Evolutionary conservation across 140 eudicot species (phyloP), one percentile per base, ranked within the genome.

Genomic region (Oenanthe javanica): DNA sequence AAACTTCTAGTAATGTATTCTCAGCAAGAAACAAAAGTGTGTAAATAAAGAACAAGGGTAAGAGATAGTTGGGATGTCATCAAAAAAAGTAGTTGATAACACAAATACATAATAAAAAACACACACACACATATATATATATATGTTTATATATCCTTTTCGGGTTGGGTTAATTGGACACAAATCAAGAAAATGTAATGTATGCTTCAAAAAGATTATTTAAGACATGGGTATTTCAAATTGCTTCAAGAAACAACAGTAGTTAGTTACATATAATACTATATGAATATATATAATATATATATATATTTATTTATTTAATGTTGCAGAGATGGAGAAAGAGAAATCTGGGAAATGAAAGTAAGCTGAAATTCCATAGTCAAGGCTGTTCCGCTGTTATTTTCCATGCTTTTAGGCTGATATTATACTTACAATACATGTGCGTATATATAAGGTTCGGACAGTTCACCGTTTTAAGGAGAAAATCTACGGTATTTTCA

Each of bases 171-270:
- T 85, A 78, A 67, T 55, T 71, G 48, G 76, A 40, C 43, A 72
- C 51, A 42, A 73, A 45, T 73, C 52, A 21, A 45, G 54, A 21
- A n/a, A 45, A 73, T 67, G 45, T 25, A 46, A 38, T 48, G 79
- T n/a, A 40, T 31, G 57, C 64, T 77, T 77, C 15, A 50, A 63
- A 36, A 47, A n/a, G 13, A 73, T 5, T 51, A 49, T 75, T 23
- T 54, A 12, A 67, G 79, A 81, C 79, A 87, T 73, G 80, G 82
- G 85, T n/a, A 14, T 76, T 77, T 76, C 76, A 63, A 80, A 82
- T 87, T 89, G 93, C 93, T 89, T 89, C 81, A 87, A 89, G 89
- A 87, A 75, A 89, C 89, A 83, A 31, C 36, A 42, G 5, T 42
- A 42, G 45, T 42, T 42, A 42, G 45, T 42, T 42, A 42, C 45